Evolutionary conservation across 2,329 filamentous ascomycete species (phyloP).

Genomic region (Aureobasidium sp.): DNA sequence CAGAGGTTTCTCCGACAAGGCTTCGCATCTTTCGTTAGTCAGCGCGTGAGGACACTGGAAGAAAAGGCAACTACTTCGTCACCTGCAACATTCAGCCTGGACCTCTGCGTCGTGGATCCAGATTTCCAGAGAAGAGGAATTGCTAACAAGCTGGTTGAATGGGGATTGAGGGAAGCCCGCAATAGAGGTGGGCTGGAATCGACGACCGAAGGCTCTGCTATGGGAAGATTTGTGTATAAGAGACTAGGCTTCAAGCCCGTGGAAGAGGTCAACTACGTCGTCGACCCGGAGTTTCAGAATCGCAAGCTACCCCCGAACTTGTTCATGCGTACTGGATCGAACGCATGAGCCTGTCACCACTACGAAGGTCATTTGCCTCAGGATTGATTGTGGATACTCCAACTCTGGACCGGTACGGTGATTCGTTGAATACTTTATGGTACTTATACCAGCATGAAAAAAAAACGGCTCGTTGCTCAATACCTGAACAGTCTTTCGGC

Average conservation of each 20-base stretch:
- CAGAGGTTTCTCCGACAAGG: constrained; percentile 43
- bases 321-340: constrained; percentile 29
- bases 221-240: constrained; percentile 30
- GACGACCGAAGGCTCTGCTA: constrained; percentile 31
- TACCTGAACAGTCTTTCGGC: constrained; percentile 14
- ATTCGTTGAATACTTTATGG: not conserved
- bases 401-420: no score
- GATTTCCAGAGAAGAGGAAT: constrained; percentile 42
- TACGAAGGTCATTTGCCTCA: no score
- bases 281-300: constrained; percentile 29
- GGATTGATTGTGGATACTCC: no score
- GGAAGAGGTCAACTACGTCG: constrained; percentile 25
- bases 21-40: constrained; percentile 38
- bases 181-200: constrained; percentile 29
- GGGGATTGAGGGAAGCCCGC: constrained; percentile 30
- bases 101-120: constrained; percentile 48
- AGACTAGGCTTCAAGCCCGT: constrained; percentile 30
- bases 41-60: constrained; percentile 37
- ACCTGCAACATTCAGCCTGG: constrained; percentile 45
- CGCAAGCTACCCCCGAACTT: constrained; percentile 30
- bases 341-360: not conserved
- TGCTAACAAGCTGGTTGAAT: constrained; percentile 29
- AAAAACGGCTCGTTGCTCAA: not conserved
- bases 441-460: not conserved
- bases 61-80: constrained; percentile 33